Evolutionary conservation across 2,329 filamentous ascomycete genomes (phyloP).

Genomic region (Colletotrichum horii): DNA sequence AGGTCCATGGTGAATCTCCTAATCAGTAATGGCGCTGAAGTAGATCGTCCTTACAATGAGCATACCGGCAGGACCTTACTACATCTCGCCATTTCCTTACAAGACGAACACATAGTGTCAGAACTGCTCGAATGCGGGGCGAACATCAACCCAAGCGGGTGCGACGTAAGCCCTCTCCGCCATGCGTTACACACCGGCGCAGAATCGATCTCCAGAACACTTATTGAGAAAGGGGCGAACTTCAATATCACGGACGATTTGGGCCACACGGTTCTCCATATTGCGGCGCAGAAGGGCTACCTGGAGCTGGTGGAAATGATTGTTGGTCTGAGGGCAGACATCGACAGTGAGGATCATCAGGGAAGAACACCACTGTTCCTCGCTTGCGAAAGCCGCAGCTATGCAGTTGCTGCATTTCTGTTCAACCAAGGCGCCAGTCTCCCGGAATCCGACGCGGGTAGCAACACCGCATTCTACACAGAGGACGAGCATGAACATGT

Average conservation of each 20-base stretch:
- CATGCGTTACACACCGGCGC: background rate
- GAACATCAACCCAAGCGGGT: background rate
- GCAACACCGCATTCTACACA: fast-evolving
- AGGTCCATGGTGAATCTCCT: background rate
- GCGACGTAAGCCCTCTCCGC: background rate
- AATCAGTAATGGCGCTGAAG: background rate
- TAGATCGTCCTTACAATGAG: background rate
- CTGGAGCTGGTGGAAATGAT: too few relatives aligned
- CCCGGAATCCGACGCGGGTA: fast-evolving
- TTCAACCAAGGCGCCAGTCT: too few relatives aligned
- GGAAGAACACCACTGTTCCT: too few relatives aligned
- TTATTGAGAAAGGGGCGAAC: background rate
- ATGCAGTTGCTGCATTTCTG: too few relatives aligned
- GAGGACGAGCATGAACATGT: fast-evolving
- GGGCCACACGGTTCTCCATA: background rate
- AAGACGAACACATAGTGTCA: background rate
- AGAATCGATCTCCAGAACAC: background rate
- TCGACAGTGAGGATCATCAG: too few relatives aligned
- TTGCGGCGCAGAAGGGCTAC: too few relatives aligned
- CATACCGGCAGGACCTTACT: background rate
- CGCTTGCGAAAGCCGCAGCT: too few relatives aligned
- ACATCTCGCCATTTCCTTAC: background rate
- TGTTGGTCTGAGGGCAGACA: too few relatives aligned
- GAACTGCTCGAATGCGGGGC: background rate
- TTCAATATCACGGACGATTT: background rate